Evolutionary conservation across 2,329 filamentous ascomycete genomes (phyloP).

Genomic region (Claviceps paspali): DNA sequence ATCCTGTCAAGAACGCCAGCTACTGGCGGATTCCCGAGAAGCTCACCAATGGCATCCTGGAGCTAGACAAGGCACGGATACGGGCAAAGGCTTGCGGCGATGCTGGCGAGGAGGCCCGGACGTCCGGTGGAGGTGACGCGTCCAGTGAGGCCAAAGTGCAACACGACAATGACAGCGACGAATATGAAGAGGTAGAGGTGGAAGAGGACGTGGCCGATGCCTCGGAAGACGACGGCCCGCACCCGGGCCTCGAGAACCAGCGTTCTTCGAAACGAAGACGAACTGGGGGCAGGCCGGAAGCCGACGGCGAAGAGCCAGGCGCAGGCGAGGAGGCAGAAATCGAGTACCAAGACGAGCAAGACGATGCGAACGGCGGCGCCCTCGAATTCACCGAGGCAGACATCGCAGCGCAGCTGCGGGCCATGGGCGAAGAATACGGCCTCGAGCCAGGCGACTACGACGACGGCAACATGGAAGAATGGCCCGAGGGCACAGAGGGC

Average conservation of each 20-base stretch:
- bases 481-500: conserved; percentile 58
- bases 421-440: conserved; percentile 77
- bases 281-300: conserved; percentile 39
- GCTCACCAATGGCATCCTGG: conserved; percentile 61
- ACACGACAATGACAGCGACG: conserved; percentile 40
- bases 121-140: conserved; percentile 1
- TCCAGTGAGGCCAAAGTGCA: conserved; percentile 17
- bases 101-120: background rate
- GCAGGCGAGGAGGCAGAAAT: conserved; percentile 16
- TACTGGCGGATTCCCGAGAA: conserved; percentile 91
- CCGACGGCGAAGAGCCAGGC: conserved; percentile 27
- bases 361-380: conserved; percentile 23
- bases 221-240: conserved; percentile 27
- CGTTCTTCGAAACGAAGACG: conserved; percentile 47
- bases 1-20: conserved; percentile 70
- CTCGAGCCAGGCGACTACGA: conserved; percentile 65
- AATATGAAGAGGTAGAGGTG: conserved; percentile 59
- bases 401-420: conserved; percentile 78
- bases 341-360: background rate
- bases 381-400: conserved; percentile 89
- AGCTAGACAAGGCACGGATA: conserved; percentile 58
- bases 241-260: conserved; percentile 11
- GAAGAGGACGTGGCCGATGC: conserved; percentile 43
- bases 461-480: conserved; percentile 42
- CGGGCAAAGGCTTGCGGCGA: conserved; percentile 34